phyloP scores from a whole-genome alignment of 352 stramenopile species.

The Phytophthora sp. region DNA sequence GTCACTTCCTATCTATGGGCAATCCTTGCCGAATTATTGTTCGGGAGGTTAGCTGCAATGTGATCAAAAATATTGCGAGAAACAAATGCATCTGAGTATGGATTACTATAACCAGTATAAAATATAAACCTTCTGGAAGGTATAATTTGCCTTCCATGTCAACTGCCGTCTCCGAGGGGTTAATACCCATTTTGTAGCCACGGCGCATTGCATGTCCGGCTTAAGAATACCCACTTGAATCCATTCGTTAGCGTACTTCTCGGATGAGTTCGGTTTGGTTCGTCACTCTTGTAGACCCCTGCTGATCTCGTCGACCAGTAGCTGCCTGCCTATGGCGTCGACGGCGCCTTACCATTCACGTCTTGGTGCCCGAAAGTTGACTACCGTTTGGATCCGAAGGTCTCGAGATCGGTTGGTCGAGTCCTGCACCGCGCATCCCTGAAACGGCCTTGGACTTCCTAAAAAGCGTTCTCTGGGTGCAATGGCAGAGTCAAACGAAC shows the following conservation, averaged over 20 bases:
- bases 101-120: not conserved
- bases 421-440: slow-evolving; percentile 15
- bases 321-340: slow-evolving; percentile 46
- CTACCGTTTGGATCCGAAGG: slow-evolving; percentile 43
- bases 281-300: slow-evolving; percentile 44
- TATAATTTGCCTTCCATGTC: slow-evolving; percentile 12
- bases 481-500: slow-evolving; percentile 34
- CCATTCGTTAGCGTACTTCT: slow-evolving; percentile 52
- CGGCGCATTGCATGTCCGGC: slow-evolving; percentile 31
- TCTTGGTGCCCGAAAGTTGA: slow-evolving; percentile 33
- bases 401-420: slow-evolving; percentile 37
- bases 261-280: slow-evolving; percentile 30
- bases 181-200: slow-evolving; percentile 33
- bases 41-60: no score
- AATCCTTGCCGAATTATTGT: no score
- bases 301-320: slow-evolving; percentile 70
- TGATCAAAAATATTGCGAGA: no score
- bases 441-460: slow-evolving; percentile 3
- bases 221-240: slow-evolving; percentile 39
- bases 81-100: no score
- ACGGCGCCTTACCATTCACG: no score
- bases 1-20: no score
- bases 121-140: slow-evolving; percentile 5
- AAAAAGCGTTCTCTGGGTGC: no score
- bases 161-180: no score